Base-by-base conservation (phyloP, 2,329 filamentous ascomycete species). In the Colletotrichum ledebouriae region DNA sequence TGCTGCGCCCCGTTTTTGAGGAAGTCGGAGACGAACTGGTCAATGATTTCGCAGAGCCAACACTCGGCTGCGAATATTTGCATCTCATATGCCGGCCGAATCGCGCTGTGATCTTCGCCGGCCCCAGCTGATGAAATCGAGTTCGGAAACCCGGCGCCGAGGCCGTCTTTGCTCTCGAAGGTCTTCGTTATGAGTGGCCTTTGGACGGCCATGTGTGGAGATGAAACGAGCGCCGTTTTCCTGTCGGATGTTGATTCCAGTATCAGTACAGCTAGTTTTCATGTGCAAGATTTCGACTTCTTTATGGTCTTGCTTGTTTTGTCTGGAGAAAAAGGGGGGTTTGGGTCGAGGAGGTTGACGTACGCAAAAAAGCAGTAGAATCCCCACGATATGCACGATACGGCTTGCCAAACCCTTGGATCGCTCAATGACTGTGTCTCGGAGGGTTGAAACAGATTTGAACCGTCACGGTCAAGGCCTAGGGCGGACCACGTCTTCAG, bases 321-420 rank as follows among this genome's bases (percentile, higher is more conserved):
- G 25, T 25, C 25, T 25, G 4, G 25, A 5, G 1, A 20, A 5
- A 12, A 9, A 42, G 37, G 34, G 33, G 20, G 13, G 6, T 1
- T 9, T 2, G 22, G 5, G 3, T 25, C 29, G 29, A 44, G 17
- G 41, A 15, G 13, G n/a, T 1, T 7, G 44, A 37, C 74, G 55
- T 61, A 74, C 73, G 62, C 63, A 13, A 74, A 70, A 10, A 74
- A 52, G 59, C 59, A 70, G 29, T 73, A 74, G 7, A 75, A 67
- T 2, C 73, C 74, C 71, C 73, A 75, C 5, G 67, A 22, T 4
- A 73, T 71, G 3, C 52, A 63, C 3, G 68, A 67, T 6, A 70
- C 6, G 2, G 71, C 73, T 52, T 71, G 64, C 11, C 60, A 42
- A 11, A 56, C 47, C 13, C 49, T 52, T 11, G 12, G n/a, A 13